A percentile compares a stretch with the other conserved stretches of the same genome.
These are phyloP conservation scores for Allium cepa DNA, from an alignment of 106 monocot genomes.

Conservation along the genomic window DNA sequence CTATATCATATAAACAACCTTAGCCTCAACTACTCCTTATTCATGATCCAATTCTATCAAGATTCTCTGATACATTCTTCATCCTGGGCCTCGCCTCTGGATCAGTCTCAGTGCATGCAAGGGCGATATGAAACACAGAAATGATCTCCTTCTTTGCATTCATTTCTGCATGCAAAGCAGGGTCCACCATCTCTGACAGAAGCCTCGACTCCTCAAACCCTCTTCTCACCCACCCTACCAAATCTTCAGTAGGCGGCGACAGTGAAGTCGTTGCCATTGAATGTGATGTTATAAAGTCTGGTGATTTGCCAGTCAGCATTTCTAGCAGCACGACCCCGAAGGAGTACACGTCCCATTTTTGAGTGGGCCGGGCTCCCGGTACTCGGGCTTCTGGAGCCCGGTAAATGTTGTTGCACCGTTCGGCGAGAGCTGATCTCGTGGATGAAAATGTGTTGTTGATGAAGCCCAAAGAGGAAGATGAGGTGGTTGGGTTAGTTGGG, in stretches of 20 bases:
- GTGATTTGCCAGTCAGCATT: conserved; percentile 57
- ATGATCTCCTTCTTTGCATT: conserved; percentile 50
- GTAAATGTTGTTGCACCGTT: conserved; percentile 24
- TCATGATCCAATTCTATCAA: conserved; percentile 43
- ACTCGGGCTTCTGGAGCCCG: conserved; percentile 51
- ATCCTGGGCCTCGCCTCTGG: conserved; percentile 72
- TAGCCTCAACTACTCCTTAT: background rate
- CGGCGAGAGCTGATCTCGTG: conserved; percentile 1
- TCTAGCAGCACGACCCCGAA: conserved; percentile 75
- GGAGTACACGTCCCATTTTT: conserved; percentile 84
- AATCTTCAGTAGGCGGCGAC: conserved; percentile 22
- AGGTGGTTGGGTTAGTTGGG: conserved; percentile 4
- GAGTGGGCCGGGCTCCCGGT: conserved; percentile 27
- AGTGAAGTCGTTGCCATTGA: conserved; percentile 19
- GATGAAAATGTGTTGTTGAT: conserved; percentile 26
- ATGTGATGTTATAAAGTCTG: conserved; percentile 1
- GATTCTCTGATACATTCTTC: conserved; percentile 61
- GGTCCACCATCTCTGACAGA: conserved; percentile 62
- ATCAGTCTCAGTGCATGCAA: conserved; percentile 69
- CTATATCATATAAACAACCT: background rate
- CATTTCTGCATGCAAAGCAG: conserved; percentile 27
- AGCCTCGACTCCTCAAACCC: conserved; percentile 53
- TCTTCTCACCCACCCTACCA: conserved; percentile 69
- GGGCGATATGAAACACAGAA: conserved; percentile 46
- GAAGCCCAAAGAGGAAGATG: conserved; percentile 11